Conservation (phyloP, 352 stramenopile genomes). For the Plasmopara viticola region DNA sequence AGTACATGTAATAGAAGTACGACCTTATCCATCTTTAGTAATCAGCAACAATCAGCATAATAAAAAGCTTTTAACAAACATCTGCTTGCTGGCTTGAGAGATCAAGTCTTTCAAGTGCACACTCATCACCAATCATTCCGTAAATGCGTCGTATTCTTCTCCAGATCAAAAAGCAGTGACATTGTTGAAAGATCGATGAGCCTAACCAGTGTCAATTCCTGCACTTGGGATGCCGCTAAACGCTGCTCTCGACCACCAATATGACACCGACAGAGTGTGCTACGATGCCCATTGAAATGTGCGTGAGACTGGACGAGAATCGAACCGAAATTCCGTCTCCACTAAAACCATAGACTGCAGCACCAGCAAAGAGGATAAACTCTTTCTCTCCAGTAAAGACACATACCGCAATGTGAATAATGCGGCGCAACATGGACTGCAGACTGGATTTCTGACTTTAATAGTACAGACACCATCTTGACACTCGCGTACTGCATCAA, state of each 20-base stretch:
- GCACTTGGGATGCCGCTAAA: slow-evolving; percentile 27
- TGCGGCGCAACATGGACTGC: slow-evolving; percentile 11
- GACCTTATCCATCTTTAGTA: no score
- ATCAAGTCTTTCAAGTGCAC: no score
- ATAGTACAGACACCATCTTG: slow-evolving; percentile 10
- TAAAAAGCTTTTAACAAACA: no score
- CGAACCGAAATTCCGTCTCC: slow-evolving; percentile 3
- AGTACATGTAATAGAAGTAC: no score
- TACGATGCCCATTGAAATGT: slow-evolving; percentile 22
- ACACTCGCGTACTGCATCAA: slow-evolving; percentile 19
- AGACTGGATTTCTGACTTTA: slow-evolving; percentile 21
- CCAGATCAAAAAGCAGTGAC: neutral
- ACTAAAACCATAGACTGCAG: neutral
- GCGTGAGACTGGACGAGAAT: slow-evolving; percentile 19
- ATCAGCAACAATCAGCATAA: no score
- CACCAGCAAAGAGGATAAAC: slow-evolving; percentile 21
- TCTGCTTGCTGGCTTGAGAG: no score
- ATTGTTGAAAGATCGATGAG: neutral
- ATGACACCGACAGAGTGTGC: slow-evolving; percentile 31
- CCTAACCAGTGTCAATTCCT: slow-evolving; percentile 14
- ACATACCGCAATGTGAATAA: slow-evolving; percentile 28
- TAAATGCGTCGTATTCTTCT: neutral
- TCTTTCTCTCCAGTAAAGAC: slow-evolving; percentile 27
- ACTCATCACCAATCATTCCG: neutral
- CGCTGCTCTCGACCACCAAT: slow-evolving; percentile 33